A percentile compares a stretch with the other conserved stretches of the same genome.
Conservation (phyloP, 768 basidiomycete species). For the Butyriboletus loyo region DNA sequence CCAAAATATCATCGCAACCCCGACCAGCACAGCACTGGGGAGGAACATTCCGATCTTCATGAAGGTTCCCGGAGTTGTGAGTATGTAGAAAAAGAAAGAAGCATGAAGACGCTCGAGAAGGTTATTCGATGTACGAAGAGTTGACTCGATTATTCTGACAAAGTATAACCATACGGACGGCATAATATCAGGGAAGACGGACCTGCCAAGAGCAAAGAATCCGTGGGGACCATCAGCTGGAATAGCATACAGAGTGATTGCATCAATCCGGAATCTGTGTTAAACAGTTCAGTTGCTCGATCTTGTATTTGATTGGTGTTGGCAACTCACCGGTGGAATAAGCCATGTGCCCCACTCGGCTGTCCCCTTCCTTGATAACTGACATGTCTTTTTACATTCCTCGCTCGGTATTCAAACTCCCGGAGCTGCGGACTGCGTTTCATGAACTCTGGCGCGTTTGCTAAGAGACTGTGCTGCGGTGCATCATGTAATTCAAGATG, state of each 20-base stretch:
- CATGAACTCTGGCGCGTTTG: slow-evolving; percentile 47
- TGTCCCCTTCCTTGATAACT: slow-evolving; percentile 74
- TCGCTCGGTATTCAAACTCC: slow-evolving; percentile 55
- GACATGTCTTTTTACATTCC: slow-evolving; percentile 68
- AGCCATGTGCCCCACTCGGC: slow-evolving; percentile 85
- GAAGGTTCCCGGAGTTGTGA: slow-evolving; percentile 54
- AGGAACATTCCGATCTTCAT: slow-evolving; percentile 90
- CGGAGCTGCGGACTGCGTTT: slow-evolving; percentile 43
- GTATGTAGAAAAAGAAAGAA: slow-evolving; percentile 94
- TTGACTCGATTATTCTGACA: slow-evolving; percentile 77
- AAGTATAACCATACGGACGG: not conserved
- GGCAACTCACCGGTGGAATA: slow-evolving; percentile 74
- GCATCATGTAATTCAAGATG: slow-evolving; percentile 53
- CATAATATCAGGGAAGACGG: slow-evolving; percentile 20
- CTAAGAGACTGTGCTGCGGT: slow-evolving; percentile 32
- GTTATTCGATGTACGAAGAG: slow-evolving; percentile 88
- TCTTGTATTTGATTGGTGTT: not conserved
- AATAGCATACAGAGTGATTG: slow-evolving; percentile 84
- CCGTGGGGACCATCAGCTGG: slow-evolving; percentile 93
- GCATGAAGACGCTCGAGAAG: slow-evolving; percentile 94
- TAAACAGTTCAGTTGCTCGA: not conserved
- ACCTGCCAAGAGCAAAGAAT: slow-evolving; percentile 91
- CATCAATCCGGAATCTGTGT: slow-evolving; percentile 86
- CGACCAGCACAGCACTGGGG: slow-evolving; percentile 81
- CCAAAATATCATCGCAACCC: slow-evolving; percentile 79